Percentiles rank a stretch among this genome's conserved stretches.
Evolutionary conservation across 495 filamentous ascomycete species (phyloP).

Genomic region (Penicillium bialowiezense): DNA sequence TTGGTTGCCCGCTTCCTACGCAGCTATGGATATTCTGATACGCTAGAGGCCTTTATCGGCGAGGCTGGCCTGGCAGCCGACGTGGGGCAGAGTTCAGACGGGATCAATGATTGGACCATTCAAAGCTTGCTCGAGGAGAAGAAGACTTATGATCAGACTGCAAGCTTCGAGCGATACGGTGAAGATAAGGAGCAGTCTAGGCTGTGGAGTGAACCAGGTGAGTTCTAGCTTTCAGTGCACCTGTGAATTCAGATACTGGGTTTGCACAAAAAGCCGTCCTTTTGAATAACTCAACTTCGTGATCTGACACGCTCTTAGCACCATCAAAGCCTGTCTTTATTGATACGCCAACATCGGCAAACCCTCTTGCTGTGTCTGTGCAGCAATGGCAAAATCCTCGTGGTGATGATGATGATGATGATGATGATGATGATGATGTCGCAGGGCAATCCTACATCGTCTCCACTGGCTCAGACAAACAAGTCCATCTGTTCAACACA

Average conservation of each 20-base stretch:
- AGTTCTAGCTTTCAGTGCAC: constrained; percentile 8
- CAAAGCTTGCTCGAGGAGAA: constrained; percentile 67
- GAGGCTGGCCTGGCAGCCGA: constrained; percentile 56
- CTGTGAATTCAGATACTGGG: not conserved
- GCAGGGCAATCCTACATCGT: constrained; percentile 30
- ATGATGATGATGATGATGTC: constrained; percentile 10
- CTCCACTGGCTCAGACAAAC: constrained; percentile 52
- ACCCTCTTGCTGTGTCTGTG: constrained; percentile 53
- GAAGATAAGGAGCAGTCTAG: constrained; percentile 33
- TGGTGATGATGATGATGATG: constrained; percentile 10
- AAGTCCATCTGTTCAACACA: constrained; percentile 45
- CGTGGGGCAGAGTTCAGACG: constrained; percentile 38
- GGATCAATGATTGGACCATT: constrained; percentile 53
- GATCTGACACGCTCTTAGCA: constrained; percentile 33
- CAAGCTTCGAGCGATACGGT: constrained; percentile 54
- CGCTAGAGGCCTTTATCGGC: constrained; percentile 56
- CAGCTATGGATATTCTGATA: constrained; percentile 59
- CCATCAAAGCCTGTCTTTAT: constrained; percentile 45
- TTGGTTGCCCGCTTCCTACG: constrained; percentile 63
- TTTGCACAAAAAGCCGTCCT: not conserved
- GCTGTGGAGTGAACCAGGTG: constrained; percentile 52
- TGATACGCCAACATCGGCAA: constrained; percentile 45
- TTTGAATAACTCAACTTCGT: not conserved
- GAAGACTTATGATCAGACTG: constrained; percentile 55
- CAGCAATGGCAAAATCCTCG: constrained; percentile 31